These are phyloP conservation scores for Schizothecium vesticola DNA, from an alignment of 495 filamentous ascomycete genomes.

Conservation along the genomic window DNA sequence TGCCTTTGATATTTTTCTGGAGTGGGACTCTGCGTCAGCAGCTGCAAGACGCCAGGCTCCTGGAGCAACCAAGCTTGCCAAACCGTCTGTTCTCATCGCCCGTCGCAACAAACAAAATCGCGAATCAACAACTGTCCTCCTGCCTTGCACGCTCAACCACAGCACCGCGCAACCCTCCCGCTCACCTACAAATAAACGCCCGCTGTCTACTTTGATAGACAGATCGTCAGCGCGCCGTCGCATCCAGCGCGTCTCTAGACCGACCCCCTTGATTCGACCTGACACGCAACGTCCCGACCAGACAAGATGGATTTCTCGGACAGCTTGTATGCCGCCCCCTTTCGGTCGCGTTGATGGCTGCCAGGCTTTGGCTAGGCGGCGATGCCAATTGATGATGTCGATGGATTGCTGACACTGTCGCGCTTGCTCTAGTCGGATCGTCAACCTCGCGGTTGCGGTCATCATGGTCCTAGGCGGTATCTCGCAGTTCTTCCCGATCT, in stretches of 20 bases:
- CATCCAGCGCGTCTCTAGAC: not conserved
- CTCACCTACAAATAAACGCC: not conserved
- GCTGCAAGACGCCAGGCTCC: not conserved
- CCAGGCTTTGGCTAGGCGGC: not conserved
- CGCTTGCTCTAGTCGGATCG: conserved; percentile 62
- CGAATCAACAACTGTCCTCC: not conserved
- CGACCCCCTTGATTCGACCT: not conserved
- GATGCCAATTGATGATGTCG: not conserved
- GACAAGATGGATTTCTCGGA: conserved; percentile 28
- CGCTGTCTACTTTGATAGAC: not conserved
- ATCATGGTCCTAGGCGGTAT: conserved; percentile 90
- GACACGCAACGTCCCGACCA: conserved; percentile 1
- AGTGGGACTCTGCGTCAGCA: conserved; percentile 2
- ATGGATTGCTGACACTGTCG: conserved; percentile 4
- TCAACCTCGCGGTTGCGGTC: conserved; percentile 83
- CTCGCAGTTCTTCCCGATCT: conserved; percentile 69
- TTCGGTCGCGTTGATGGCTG: not conserved
- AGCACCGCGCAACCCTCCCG: not conserved
- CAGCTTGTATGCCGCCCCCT: conserved; percentile 20
- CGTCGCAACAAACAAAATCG: conserved; percentile 2
- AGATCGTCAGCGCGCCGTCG: not conserved
- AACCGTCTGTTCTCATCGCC: not conserved
- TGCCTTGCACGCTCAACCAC: not conserved
- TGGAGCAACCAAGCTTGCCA: not conserved
- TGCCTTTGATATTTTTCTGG: not conserved